These are phyloP conservation scores for Pueraria montana DNA, from an alignment of 306 rosid species.

Conservation along the genomic window DNA sequence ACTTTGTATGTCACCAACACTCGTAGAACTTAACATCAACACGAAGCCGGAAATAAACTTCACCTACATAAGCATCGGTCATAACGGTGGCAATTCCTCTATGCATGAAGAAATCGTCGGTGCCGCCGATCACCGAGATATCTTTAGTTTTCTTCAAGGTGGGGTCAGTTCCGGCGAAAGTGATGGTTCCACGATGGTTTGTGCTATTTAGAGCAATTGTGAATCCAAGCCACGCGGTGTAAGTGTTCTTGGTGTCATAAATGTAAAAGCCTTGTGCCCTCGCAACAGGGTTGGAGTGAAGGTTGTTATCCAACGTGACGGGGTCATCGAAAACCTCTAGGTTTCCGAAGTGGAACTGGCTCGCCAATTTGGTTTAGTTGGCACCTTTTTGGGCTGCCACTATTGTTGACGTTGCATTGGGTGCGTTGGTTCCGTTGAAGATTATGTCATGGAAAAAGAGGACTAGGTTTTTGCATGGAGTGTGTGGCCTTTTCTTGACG, in stretches of 20 bases:
- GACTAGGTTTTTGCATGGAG: constrained; percentile 69
- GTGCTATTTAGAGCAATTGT: constrained; percentile 61
- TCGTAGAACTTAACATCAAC: constrained; percentile 73
- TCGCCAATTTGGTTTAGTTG: constrained; percentile 65
- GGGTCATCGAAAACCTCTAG: constrained; percentile 78
- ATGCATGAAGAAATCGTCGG: constrained; percentile 84
- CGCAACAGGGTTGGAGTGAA: constrained; percentile 72
- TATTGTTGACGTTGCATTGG: constrained; percentile 76
- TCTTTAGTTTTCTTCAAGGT: constrained; percentile 62
- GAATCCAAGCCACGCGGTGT: constrained; percentile 75
- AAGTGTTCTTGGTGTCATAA: constrained; percentile 68
- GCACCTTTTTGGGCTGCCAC: constrained; percentile 74
- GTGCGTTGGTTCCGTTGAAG: constrained; percentile 70
- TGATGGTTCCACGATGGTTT: constrained; percentile 61
- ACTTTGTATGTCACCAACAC: constrained; percentile 60
- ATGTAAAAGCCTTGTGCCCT: constrained; percentile 81
- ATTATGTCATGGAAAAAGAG: constrained; percentile 76
- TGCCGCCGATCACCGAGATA: constrained; percentile 73
- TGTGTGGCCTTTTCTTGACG: constrained; percentile 25
- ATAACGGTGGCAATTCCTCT: constrained; percentile 74
- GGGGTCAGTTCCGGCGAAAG: constrained; percentile 62
- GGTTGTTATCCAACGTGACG: constrained; percentile 72
- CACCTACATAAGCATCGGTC: constrained; percentile 80
- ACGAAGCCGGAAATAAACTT: constrained; percentile 73
- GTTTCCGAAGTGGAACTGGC: constrained; percentile 67